phyloP scores from a whole-genome alignment of 2,329 filamentous ascomycete species.

The Ampelomyces quisqualis region DNA sequence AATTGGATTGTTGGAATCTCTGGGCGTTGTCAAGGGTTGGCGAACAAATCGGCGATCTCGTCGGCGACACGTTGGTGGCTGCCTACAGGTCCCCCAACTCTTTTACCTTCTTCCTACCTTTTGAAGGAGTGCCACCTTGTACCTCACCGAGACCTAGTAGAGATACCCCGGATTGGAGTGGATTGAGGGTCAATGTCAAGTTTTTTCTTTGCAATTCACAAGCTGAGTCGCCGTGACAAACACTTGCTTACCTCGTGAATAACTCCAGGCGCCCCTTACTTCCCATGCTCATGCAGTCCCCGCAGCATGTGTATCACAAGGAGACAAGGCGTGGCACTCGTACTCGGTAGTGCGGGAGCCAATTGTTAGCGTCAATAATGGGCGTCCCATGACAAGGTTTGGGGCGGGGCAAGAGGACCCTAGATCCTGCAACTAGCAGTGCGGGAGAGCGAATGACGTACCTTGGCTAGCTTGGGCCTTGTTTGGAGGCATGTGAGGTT shows the following conservation, averaged over 20 bases:
- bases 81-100: not conserved
- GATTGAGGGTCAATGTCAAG: not conserved
- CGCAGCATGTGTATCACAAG: conserved; percentile 7
- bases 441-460: conserved; percentile 6
- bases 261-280: conserved; percentile 7
- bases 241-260: no score
- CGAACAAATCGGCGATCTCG: conserved; percentile 3
- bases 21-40: conserved; percentile 3
- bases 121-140: no score
- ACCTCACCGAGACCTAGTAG: no score
- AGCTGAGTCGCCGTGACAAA: not conserved
- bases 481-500: no score
- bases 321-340: not conserved
- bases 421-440: conserved; percentile 3
- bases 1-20: no score
- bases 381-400: conserved; percentile 10
- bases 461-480: not conserved
- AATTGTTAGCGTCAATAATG: conserved; percentile 2
- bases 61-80: not conserved
- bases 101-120: no score
- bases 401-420: conserved; percentile 7
- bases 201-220: not conserved
- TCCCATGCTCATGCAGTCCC: conserved; percentile 5
- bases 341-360: no score
- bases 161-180: conserved; percentile 1